Evolutionary conservation across 2,329 filamentous ascomycete species (phyloP).

Genomic region (Monosporascus sp.): DNA sequence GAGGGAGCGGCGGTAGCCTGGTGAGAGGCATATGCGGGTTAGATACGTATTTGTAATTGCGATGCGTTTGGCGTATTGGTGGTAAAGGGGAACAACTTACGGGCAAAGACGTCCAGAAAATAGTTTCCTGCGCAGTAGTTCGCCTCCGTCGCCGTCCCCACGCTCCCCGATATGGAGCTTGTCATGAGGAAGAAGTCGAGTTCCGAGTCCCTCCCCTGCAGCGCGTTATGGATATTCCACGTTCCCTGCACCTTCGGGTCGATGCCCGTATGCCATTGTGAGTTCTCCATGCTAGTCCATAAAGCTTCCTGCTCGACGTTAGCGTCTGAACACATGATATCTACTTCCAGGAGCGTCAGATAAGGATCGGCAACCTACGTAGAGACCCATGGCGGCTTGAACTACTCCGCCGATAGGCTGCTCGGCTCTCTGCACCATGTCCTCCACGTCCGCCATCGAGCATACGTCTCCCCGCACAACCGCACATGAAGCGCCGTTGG

Average conservation of each 20-base stretch:
- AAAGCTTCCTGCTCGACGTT: not conserved
- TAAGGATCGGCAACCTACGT: too few relatives aligned
- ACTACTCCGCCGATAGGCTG: not conserved
- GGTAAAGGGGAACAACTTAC: not conserved
- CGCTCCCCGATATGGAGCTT: slow-evolving; percentile 16
- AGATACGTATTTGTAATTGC: too few relatives aligned
- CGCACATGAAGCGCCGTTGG: slow-evolving; percentile 12
- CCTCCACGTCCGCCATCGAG: not conserved
- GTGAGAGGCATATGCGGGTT: slow-evolving; percentile 13
- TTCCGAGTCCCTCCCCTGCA: not conserved
- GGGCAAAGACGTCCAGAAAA: slow-evolving; percentile 30
- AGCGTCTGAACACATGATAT: too few relatives aligned
- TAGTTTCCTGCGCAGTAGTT: slow-evolving; percentile 30
- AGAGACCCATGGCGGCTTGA: not conserved
- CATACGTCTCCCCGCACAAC: not conserved
- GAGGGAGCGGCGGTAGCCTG: slow-evolving; percentile 20
- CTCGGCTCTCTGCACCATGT: not conserved
- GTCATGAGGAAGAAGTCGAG: not conserved
- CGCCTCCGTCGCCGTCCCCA: slow-evolving; percentile 25
- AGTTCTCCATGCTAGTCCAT: not conserved
- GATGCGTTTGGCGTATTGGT: too few relatives aligned
- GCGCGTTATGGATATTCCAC: not conserved
- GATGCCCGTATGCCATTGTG: not conserved
- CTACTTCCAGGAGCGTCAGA: too few relatives aligned
- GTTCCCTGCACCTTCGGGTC: not conserved